phyloP scores from a whole-genome alignment of 2,329 filamentous ascomycete species.

The Macrophomina phaseolina region DNA sequence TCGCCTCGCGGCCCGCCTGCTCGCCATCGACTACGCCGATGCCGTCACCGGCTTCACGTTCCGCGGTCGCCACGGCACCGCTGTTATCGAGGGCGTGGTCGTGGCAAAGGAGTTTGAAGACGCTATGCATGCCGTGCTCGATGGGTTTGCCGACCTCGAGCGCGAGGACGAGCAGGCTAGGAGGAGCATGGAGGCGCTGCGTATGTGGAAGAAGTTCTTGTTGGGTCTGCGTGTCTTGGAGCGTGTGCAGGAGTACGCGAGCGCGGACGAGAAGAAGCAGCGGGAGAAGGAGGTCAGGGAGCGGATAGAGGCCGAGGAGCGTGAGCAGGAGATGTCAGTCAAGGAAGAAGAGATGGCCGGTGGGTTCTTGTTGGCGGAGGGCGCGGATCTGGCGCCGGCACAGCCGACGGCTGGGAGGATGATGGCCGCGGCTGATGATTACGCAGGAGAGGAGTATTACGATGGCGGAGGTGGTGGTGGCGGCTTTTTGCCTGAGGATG shows the following conservation, averaged over 20 bases:
- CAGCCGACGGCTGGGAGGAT: constrained; percentile 32
- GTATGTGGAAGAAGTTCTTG: constrained; percentile 65
- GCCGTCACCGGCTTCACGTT: constrained; percentile 92
- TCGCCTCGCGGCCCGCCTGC: constrained; percentile 71
- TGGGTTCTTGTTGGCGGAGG: constrained; percentile 55
- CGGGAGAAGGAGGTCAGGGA: constrained; percentile 32
- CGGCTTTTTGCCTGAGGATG: constrained; percentile 35
- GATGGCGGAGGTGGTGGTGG: constrained; percentile 31
- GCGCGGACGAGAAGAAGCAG: constrained; percentile 36
- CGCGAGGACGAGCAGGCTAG: constrained; percentile 66
- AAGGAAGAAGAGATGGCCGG: constrained; percentile 34
- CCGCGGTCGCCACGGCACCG: constrained; percentile 82
- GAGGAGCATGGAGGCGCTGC: constrained; percentile 56
- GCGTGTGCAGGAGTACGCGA: constrained; percentile 66
- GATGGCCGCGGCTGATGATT: constrained; percentile 1
- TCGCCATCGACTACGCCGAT: constrained; percentile 85
- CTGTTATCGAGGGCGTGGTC: constrained; percentile 78
- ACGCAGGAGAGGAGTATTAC: constrained; percentile 3
- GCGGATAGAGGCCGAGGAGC: constrained; percentile 21
- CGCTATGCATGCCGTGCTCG: constrained; percentile 72
- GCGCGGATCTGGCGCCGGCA: constrained; percentile 52
- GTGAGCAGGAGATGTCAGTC: constrained; percentile 28
- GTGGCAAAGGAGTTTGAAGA: constrained; percentile 74
- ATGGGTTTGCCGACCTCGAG: constrained; percentile 69
- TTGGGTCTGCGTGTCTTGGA: constrained; percentile 72